phyloP scores from a whole-genome alignment of 148 eudicot genomes.

The Selenicereus undatus region DNA sequence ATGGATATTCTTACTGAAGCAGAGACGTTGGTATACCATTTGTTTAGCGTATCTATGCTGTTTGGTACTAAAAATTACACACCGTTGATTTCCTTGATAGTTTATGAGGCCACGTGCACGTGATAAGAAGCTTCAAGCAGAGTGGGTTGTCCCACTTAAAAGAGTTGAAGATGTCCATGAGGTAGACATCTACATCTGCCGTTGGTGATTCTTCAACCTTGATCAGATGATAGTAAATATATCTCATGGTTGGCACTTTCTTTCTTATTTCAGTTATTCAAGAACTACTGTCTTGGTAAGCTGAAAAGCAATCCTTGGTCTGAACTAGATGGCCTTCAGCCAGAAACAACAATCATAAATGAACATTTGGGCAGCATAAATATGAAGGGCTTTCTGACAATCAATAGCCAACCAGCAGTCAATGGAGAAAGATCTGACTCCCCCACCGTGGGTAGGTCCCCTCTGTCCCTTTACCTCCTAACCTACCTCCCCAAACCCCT shows the following conservation, averaged over 20 bases:
- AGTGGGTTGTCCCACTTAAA: conserved; percentile 83
- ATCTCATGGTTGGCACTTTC: conserved; percentile 8
- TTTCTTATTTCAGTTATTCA: conserved; percentile 57
- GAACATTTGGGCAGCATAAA: conserved; percentile 66
- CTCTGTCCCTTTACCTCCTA: neutral
- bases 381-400: conserved; percentile 79
- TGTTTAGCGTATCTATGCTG: too few relatives aligned
- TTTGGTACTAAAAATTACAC: neutral
- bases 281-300: conserved; percentile 73
- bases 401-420: conserved; percentile 97
- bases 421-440: conserved; percentile 87
- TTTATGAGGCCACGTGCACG: conserved; percentile 91
- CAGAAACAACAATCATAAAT: conserved; percentile 85
- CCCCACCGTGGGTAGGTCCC: conserved; percentile 64
- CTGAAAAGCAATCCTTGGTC: conserved; percentile 94
- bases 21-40: neutral
- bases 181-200: conserved; percentile 32
- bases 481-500: too few relatives aligned
- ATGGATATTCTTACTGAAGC: neutral
- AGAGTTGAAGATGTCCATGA: conserved; percentile 68
- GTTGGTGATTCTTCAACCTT: neutral
- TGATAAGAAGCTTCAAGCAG: conserved; percentile 80
- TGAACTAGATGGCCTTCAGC: conserved; percentile 94
- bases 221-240: neutral
- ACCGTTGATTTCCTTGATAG: conserved; percentile 35